Evolutionary conservation across 2,329 filamentous ascomycete species (phyloP), one percentile per base, ranked within the genome.

Genomic region (Phyllosticta paracitricarpa): DNA sequence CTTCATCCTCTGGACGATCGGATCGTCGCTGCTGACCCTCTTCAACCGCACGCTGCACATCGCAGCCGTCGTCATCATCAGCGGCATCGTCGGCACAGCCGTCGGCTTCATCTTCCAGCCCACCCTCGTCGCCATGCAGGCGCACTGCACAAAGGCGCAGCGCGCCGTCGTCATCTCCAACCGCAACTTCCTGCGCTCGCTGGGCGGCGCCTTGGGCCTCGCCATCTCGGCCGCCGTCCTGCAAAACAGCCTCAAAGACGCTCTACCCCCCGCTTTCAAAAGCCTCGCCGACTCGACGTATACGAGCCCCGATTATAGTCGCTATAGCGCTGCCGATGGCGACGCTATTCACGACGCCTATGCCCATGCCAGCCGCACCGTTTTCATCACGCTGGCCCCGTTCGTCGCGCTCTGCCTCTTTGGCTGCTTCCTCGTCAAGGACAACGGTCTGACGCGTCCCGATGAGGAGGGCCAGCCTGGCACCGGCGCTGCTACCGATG

Each of bases 141-240:
- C 82, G 0, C 68, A 70, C 48, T 66, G 65, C 48, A 74, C 77
- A 1, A 83, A 83, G 67, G 72, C 78, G 0, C 80, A 86, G 53
- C 78, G 84, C 22, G 84, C 85, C 0, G 81, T 87, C 1, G 79
- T 85, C 22, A 86, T 85, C 40, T 83, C 82, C 2, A 80, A 81
- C 58, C 77, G 84, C 1, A 87, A 87, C 65, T 87, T 87, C 67
- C 77, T 86, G 63, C 79, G 85, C 7, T 81, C 79, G 55, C 73
- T 83, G 3, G 84, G 85, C 9, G 84, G 83, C 25, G 76, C 83
- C 1, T 76, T 79, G 14, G 84, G 84, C 0, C 76, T 87, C 0
- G 83, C 82, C 0, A 72, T 85, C 8, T 82, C 80, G 0, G 82
- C 82, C 1, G 81, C 82, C 40, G 66, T 70, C 0, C 64, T 73